Evolutionary conservation across 257 asterid genomes (phyloP).

Genomic region (Linaria vulgaris): DNA sequence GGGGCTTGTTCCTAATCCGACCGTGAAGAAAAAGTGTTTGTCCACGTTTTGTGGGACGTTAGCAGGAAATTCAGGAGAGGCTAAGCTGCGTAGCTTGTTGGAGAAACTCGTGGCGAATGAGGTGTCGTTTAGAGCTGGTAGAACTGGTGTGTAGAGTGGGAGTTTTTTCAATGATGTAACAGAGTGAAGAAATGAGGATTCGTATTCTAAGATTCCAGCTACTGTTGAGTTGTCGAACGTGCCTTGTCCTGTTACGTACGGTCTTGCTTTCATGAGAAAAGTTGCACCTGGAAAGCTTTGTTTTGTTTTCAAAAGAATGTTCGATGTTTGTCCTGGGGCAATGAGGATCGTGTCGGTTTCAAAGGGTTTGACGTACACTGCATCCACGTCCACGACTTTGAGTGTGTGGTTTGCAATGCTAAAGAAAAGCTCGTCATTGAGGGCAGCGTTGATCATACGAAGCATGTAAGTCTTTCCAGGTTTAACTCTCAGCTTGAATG

Average conservation of each 20-base stretch:
- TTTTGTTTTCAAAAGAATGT: conserved; percentile 48
- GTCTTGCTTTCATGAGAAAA: conserved; percentile 53
- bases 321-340: conserved; percentile 61
- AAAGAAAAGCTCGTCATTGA: conserved; percentile 58
- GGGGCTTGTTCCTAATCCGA: conserved; percentile 55
- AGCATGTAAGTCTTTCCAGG: conserved; percentile 65
- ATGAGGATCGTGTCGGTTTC: conserved; percentile 42
- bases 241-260: conserved; percentile 53
- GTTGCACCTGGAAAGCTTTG: conserved; percentile 38
- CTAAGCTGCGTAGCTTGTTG: conserved; percentile 42
- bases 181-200: conserved; percentile 26
- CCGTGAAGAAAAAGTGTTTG: conserved; percentile 46
- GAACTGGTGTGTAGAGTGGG: conserved; percentile 36
- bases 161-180: conserved; percentile 29
- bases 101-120: conserved; percentile 41
- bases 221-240: conserved; percentile 60
- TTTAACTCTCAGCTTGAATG: conserved; percentile 51
- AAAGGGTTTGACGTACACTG: conserved; percentile 53
- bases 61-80: conserved; percentile 47
- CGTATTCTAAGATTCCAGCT: conserved; percentile 52
- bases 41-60: conserved; percentile 49
- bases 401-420: conserved; percentile 58
- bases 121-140: conserved; percentile 57
- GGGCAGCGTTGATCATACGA: conserved; percentile 63
- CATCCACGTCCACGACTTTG: conserved; percentile 48